A percentile compares a stretch with the other conserved stretches of the same genome.
Conservation (phyloP, 768 basidiomycete genomes). For the Galerina sulciceps region DNA sequence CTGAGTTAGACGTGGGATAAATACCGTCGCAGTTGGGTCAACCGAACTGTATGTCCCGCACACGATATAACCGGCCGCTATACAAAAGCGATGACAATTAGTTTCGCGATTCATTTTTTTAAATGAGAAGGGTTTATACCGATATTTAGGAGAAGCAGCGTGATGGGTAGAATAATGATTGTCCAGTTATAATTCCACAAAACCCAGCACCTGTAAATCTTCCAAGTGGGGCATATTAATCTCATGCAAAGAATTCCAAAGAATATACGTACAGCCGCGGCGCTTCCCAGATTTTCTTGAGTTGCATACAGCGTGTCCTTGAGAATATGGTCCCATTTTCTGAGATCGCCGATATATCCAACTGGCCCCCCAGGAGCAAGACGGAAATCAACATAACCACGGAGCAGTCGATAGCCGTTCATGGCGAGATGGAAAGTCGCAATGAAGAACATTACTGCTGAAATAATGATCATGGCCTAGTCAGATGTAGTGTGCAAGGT, state of each 20-base stretch:
- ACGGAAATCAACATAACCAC: not conserved
- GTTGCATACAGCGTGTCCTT: constrained; percentile 3
- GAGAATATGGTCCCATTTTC: constrained; percentile 5
- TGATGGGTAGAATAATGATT: not conserved
- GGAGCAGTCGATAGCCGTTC: constrained; percentile 1
- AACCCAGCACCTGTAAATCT: constrained; percentile 10
- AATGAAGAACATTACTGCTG: constrained; percentile 1
- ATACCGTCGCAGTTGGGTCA: not conserved
- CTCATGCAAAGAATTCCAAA: no score
- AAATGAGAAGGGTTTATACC: not conserved
- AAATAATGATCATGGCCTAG: constrained; percentile 2
- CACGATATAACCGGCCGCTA: constrained; percentile 4
- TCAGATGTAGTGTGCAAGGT: not conserved
- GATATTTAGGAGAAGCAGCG: not conserved
- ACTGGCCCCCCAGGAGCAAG: constrained; percentile 2
- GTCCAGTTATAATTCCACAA: constrained; percentile 2
- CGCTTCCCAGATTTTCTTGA: constrained; percentile 6
- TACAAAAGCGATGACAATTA: not conserved
- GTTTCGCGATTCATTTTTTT: no score
- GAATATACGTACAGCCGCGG: not conserved
- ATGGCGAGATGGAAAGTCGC: constrained; percentile 2
- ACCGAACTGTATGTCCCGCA: constrained; percentile 2
- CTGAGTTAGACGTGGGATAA: not conserved
- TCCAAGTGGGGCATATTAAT: no score
- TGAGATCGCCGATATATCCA: not conserved